These are phyloP conservation scores for Phellopilus nigrolimitatus DNA, from an alignment of 1,284 basidiomycete genomes.

Conservation along the genomic window DNA sequence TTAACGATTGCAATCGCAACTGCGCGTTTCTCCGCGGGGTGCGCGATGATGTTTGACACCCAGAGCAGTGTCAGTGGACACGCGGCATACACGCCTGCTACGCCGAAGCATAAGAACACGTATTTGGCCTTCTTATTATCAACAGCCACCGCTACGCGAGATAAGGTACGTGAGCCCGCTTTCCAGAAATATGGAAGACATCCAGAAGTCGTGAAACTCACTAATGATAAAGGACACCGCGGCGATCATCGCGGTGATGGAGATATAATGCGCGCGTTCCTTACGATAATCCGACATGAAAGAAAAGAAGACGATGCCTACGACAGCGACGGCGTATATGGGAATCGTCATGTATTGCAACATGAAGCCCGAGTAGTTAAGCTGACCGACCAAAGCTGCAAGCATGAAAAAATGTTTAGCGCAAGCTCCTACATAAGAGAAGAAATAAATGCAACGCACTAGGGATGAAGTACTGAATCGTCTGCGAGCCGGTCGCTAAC, in stretches of 20 bases:
- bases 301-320: slow-evolving; percentile 32
- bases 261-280: slow-evolving; percentile 35
- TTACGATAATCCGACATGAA: slow-evolving; percentile 30
- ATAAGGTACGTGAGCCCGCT: neutral
- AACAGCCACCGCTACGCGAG: slow-evolving; percentile 26
- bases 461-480: slow-evolving; percentile 43
- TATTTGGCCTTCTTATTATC: slow-evolving; percentile 35
- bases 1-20: slow-evolving; percentile 25
- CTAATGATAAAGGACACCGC: slow-evolving; percentile 36
- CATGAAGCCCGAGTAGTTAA: slow-evolving; percentile 34
- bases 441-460: neutral
- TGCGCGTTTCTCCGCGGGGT: slow-evolving; percentile 14
- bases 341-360: slow-evolving; percentile 44
- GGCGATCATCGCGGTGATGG: slow-evolving; percentile 27
- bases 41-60: slow-evolving; percentile 32
- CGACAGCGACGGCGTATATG: slow-evolving; percentile 34
- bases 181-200: neutral
- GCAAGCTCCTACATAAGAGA: too few species aligned
- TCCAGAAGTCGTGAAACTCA: neutral
- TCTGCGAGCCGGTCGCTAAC: slow-evolving; percentile 36
- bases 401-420: too few species aligned
- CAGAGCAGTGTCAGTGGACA: slow-evolving; percentile 37
- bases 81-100: slow-evolving; percentile 38
- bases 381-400: slow-evolving; percentile 25
- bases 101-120: slow-evolving; percentile 40